Conservation (phyloP, 139 green algal genomes). For the Ettlia oleoabundans region DNA sequence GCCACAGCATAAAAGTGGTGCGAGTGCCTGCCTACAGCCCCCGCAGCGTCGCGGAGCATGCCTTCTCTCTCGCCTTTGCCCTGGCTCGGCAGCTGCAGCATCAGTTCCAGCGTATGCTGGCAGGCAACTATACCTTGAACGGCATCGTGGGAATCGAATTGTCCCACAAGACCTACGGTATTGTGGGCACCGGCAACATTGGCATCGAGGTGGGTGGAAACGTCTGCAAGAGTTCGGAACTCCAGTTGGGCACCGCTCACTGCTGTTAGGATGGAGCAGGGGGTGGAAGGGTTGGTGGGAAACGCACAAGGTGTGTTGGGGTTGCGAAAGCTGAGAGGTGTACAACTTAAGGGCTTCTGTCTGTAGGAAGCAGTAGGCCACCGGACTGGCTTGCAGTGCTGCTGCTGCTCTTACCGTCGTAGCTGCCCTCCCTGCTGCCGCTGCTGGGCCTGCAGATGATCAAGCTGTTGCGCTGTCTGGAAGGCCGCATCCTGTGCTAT, state of each 20-base stretch:
- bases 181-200: slow-evolving; percentile 88
- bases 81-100: slow-evolving; percentile 72
- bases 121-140: slow-evolving; percentile 78
- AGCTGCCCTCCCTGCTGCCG: not conserved
- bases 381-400: too few species aligned
- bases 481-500: slow-evolving; percentile 36
- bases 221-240: not conserved
- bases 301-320: not conserved
- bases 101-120: slow-evolving; percentile 49
- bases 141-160: slow-evolving; percentile 84
- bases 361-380: not conserved
- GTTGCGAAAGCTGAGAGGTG: not conserved
- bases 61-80: slow-evolving; percentile 69
- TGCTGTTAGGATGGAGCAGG: too few species aligned
- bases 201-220: slow-evolving; percentile 48
- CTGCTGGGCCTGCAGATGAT: slow-evolving; percentile 29
- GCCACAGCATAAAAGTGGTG: slow-evolving; percentile 49
- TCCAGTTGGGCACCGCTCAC: too few species aligned
- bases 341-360: not conserved
- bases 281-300: too few species aligned
- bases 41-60: slow-evolving; percentile 79
- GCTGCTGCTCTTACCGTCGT: not conserved
- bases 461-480: slow-evolving; percentile 41
- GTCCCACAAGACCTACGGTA: slow-evolving; percentile 69
- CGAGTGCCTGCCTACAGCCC: slow-evolving; percentile 82